Evolutionary conservation across 768 basidiomycete species (phyloP), one percentile per base, ranked within the genome.

Genomic region (Tremella fuciformis): DNA sequence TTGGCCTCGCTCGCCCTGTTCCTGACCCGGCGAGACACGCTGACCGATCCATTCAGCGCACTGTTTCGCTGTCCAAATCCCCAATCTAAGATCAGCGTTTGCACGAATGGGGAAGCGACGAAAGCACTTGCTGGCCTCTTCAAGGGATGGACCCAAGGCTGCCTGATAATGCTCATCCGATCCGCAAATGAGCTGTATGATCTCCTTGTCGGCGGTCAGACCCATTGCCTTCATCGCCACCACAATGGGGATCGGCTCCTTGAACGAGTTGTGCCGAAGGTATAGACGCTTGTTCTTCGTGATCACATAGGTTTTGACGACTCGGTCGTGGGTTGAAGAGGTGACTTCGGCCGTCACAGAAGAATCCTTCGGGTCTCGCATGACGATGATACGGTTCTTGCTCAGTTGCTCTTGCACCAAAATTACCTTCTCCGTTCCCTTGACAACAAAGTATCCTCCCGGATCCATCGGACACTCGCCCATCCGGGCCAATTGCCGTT

Each of bases 311-410:
- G 96, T 94, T 78, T 99, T 99, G 29, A 94, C 97, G 77, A 98
- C 98, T 59, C 81, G 78, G 55, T 81, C 80, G 66, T 78, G 78
- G 1, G 80, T 80, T 11, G 80, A 78, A 89, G 92, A 96, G 50
- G 93, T 97, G 78, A 93, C 96, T 3, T 91, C 92, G 2, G 94
- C 91, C 75, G 91, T 91, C 0, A 96, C 92, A 39, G 87, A 80
- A 4, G 89, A 89, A 77, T 98, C 97, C 41, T 85, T 85, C 19
- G 82, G 78, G 77, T 98, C 96, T 6, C 87, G 88, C 80, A 98
- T 96, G 61, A 99, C 96, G 65, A 99, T 97, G 73, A 99, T 99
- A 41, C 96, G 84, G 77, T 99, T 98, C 82, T 98, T 98, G 82
- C 90, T 93, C 71, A 98, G 79, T 79, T 99, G 96, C 75, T 98